Conservation (phyloP, 306 rosid genomes). For the Cercis canadensis region DNA sequence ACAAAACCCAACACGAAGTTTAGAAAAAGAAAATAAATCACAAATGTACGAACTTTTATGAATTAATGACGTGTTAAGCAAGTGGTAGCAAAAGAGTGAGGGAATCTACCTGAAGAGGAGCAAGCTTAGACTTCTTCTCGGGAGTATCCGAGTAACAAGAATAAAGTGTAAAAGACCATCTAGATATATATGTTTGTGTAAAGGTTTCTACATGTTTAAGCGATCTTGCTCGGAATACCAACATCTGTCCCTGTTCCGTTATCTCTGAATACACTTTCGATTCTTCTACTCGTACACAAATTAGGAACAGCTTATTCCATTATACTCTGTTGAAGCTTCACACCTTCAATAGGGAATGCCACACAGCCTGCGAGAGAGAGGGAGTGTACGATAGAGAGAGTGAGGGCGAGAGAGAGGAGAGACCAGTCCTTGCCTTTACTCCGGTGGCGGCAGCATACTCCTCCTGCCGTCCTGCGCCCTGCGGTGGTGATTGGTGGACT, state of each 20-base stretch:
- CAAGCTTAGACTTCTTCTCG: conserved; percentile 67
- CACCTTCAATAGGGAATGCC: conserved; percentile 30
- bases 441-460: too few species aligned
- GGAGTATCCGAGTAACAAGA: conserved; percentile 59
- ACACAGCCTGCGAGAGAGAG: neutral
- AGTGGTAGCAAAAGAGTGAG: conserved; percentile 15
- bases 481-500: too few species aligned
- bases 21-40: conserved; percentile 20
- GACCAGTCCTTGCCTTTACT: too few species aligned
- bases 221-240: conserved; percentile 47
- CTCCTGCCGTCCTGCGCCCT: too few species aligned
- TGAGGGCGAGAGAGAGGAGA: too few species aligned
- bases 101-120: conserved; percentile 81
- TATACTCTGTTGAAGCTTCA: conserved; percentile 19
- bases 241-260: conserved; percentile 48
- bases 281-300: conserved; percentile 3
- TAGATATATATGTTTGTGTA: conserved; percentile 47
- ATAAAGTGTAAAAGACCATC: conserved; percentile 50
- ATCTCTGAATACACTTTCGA: conserved; percentile 19
- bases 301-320: conserved; percentile 28
- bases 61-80: neutral
- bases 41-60: neutral
- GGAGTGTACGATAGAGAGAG: too few species aligned
- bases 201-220: conserved; percentile 46
- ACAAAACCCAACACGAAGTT: conserved; percentile 19